Evolutionary conservation across 495 filamentous ascomycete genomes (phyloP), one percentile per base, ranked within the genome.

Genomic region (Cercophora scortea): DNA sequence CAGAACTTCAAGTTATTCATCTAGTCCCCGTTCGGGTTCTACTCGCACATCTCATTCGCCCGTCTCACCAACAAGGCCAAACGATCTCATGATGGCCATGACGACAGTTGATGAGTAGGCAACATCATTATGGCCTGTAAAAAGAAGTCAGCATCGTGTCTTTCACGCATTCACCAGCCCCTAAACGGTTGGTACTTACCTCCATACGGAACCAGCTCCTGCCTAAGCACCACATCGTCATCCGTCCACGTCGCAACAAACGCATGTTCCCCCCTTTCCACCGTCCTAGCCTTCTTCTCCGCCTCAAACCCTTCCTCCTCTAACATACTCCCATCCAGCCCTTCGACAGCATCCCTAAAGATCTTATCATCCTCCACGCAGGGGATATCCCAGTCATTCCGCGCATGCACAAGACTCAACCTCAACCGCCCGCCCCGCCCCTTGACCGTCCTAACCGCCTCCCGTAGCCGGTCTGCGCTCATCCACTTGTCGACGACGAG

Each of bases 381-480:
- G 0, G 88, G 83, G 58, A 94, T 92, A 51, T 92, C 87, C 42
- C 70, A 72, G 65, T 94, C 89, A 58, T 92, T 79, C 48, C 71
- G 75, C 13, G 89, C 82, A 61, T 92, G 89, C 10, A 94, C 74
- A 17, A 94, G 68, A n/a, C 75, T 77, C n/a, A 94, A 67, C 49
- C 83, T 77, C 13, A 90, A 54, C 18, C 71, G 74, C 3, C 64
- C 60, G 0, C 40, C 45, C 9, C 60, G 42, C 50, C 70, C 74
- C 35, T 70, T 72, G 0, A 78, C 76, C 25, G 77, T 70, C 25
- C 56, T 60, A 2, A 77, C 72, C 1, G 78, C 49, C 6, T 63
- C 67, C 8, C 58, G 57, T 43, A 80, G 53, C n/a, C 79, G 69
- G 18, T 65, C 61, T 9, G 70, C 68, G 5, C 74, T 77, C 3